These are phyloP conservation scores for Elongisporangium undulatum DNA, from an alignment of 352 stramenopile genomes.

Conservation along the genomic window DNA sequence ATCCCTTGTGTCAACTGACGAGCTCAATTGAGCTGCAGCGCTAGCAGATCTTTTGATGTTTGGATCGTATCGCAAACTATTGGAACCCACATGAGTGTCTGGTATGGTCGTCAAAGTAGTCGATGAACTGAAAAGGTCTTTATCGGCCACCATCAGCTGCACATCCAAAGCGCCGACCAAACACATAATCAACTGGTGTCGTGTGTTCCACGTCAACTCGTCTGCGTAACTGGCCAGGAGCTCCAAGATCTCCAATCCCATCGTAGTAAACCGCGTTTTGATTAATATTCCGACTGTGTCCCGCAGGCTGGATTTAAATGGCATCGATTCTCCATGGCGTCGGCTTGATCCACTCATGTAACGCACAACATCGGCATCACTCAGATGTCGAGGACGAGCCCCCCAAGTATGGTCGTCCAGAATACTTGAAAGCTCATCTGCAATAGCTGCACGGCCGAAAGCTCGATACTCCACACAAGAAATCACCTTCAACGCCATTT, in stretches of 20 bases:
- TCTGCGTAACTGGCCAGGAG: conserved; percentile 61
- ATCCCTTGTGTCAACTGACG: not conserved
- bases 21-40: not conserved
- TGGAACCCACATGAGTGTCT: not conserved
- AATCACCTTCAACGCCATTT: conserved; percentile 72
- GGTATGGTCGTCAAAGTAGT: not conserved
- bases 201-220: conserved; percentile 30
- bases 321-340: not conserved
- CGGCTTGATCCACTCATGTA: conserved; percentile 5
- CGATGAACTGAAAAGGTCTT: conserved; percentile 29
- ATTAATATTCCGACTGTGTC: conserved; percentile 37
- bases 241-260: conserved; percentile 67
- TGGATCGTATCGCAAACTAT: not conserved
- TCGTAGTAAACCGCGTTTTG: conserved; percentile 66
- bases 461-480: conserved; percentile 80
- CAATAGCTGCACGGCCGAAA: conserved; percentile 73
- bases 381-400: conserved; percentile 9
- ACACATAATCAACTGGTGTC: conserved; percentile 61
- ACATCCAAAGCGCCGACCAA: conserved; percentile 48
- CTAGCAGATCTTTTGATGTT: not conserved
- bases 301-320: conserved; percentile 23
- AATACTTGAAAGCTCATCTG: conserved; percentile 41
- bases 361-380: conserved; percentile 16
- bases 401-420: conserved; percentile 14
- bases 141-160: conserved; percentile 49